These are phyloP conservation scores for Sphagnum magellanicum DNA, from an alignment of 228 moss, liverwort and hornwort species.

Conservation along the genomic window DNA sequence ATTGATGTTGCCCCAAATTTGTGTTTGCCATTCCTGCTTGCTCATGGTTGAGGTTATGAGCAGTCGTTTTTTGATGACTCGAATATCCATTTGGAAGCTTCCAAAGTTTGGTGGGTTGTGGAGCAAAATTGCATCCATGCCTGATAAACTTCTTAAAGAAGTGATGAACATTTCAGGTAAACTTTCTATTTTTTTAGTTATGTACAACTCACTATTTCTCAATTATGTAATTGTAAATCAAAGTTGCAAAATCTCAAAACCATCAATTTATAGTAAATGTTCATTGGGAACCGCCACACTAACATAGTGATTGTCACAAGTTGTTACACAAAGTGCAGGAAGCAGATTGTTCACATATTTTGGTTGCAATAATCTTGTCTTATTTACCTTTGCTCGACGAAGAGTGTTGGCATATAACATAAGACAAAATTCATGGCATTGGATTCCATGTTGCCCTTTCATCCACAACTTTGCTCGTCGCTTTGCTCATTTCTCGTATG, in stretches of 20 bases:
- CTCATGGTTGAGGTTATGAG: constrained; percentile 83
- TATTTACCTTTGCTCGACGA: constrained; percentile 69
- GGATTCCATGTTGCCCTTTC: constrained; percentile 71
- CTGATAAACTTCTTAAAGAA: constrained; percentile 53
- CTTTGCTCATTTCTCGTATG: constrained; percentile 57
- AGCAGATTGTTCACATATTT: constrained; percentile 75
- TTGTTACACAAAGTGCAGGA: constrained; percentile 9
- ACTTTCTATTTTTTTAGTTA: neutral
- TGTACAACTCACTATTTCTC: no score
- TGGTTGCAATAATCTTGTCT: constrained; percentile 66
- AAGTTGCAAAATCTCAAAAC: no score
- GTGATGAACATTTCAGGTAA: constrained; percentile 62
- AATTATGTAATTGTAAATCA: no score
- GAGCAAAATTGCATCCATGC: constrained; percentile 62
- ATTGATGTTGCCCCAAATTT: constrained; percentile 82
- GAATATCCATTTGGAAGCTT: constrained; percentile 62
- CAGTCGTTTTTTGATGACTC: constrained; percentile 61
- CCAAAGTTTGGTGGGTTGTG: constrained; percentile 20
- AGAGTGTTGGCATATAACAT: constrained; percentile 64
- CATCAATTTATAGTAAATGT: no score
- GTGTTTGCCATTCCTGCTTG: constrained; percentile 60
- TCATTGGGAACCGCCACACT: no score
- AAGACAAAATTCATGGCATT: constrained; percentile 47
- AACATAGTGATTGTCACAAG: no score
- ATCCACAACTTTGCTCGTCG: constrained; percentile 74